Base-by-base conservation (phyloP, 1,139 yeast genomes). In the Spencermartinsiella ligniputridi region DNA sequence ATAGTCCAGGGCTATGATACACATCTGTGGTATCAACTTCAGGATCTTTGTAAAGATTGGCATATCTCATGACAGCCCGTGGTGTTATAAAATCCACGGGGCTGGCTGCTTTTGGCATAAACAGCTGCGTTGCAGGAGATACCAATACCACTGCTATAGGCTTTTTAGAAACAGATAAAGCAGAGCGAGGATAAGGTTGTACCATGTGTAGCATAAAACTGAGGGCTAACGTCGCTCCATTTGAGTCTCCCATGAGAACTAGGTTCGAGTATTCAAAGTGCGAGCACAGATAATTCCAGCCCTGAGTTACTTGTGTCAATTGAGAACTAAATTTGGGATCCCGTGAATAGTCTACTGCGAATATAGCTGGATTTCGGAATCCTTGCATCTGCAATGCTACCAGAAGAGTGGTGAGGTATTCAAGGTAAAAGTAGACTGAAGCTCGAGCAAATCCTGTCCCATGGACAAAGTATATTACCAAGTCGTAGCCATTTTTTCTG, bases 341-440 rank as follows among this genome's bases (percentile, higher is more conserved):
- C 1, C 61, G 53, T 11, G 57, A 52, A 37, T 66, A 53, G 25
- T 69, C 67, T 15, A 66, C 51, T 3, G 71, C 64, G 42, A 69
- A 69, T 3, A 71, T 60, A 1, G 66, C 69, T 1, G 78, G 78
- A 48, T 69, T 71, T 24, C 60, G 52, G 48, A 73, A 72, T 1
- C 78, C 78, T 49, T 70, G 72, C 39, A 67, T 55, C 25, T 67
- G 63, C 27, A 72, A 59, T 15, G 66, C 54, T 5, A 65, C 62
- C 29, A 70, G 64, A 44, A 69, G 47, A 11, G 69, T 58, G 37
- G 61, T 55, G 17, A 70, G 45, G 49, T 63, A 72, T 50, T 72
- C 76, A 15, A 65, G 46, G 47, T 71, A 71, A 39, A 68, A 62
- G 51, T 64, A 66, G 1, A 67, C 68, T 5, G 63, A 56, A 9